Percentiles rank a stretch among this genome's conserved stretches.
Conservation (phyloP, 305 asterid genomes). For the Plantago coronopus region DNA sequence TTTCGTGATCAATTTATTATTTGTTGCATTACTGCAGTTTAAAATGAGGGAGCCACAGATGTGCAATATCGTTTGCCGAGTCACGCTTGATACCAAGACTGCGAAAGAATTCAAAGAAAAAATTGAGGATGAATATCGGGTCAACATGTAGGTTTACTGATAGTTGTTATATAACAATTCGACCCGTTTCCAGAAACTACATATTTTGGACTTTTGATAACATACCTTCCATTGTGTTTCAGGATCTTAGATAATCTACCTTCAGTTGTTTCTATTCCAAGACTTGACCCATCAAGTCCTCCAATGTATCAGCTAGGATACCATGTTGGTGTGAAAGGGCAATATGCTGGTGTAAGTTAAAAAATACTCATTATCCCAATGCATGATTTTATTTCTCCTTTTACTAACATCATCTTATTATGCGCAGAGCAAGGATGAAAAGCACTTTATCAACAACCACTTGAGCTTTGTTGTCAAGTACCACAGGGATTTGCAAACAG, state of each 20-base stretch:
- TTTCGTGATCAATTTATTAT: constrained; percentile 19
- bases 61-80: constrained; percentile 61
- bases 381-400: constrained; percentile 8
- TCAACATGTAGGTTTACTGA: constrained; percentile 57
- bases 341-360: constrained; percentile 68
- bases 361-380: constrained; percentile 14
- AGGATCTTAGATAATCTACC: constrained; percentile 92
- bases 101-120: constrained; percentile 70
- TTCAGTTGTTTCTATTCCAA: constrained; percentile 66
- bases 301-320: constrained; percentile 70
- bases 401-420: constrained; percentile 12
- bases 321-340: constrained; percentile 72
- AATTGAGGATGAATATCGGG: constrained; percentile 68
- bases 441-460: constrained; percentile 64
- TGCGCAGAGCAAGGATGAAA: constrained; percentile 65
- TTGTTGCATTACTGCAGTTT: constrained; percentile 42
- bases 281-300: constrained; percentile 57
- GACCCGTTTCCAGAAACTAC: not conserved
- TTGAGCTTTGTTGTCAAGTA: constrained; percentile 64
- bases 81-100: constrained; percentile 51
- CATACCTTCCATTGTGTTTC: constrained; percentile 21
- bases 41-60: constrained; percentile 81
- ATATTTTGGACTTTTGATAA: constrained; percentile 13
- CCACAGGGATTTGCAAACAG: constrained; percentile 63
- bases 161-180: no score